Percentiles rank a stretch among this genome's conserved stretches.
Conservation (phyloP, 2,329 filamentous ascomycete genomes). For the Exutisphaerella laricina region DNA sequence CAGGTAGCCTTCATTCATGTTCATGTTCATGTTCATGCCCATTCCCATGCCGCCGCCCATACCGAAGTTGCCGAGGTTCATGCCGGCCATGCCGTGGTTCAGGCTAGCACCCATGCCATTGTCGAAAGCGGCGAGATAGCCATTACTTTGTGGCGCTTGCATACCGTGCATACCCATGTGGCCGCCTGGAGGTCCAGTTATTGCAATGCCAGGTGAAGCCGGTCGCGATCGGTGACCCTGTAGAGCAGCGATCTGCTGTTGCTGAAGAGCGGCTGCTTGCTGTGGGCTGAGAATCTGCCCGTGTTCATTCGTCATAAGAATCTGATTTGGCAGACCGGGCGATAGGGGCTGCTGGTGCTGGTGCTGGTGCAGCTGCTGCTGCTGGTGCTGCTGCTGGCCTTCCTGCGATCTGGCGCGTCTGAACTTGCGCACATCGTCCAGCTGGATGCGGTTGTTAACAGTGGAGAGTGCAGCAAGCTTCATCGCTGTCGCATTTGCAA, state of each 20-base stretch:
- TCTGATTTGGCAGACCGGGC: constrained; percentile 63
- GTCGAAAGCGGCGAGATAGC: constrained; percentile 86
- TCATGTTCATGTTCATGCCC: too few species aligned
- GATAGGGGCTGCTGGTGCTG: constrained; percentile 59
- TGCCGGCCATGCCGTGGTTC: constrained; percentile 62
- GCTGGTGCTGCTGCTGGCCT: constrained; percentile 35
- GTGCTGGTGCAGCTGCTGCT: too few species aligned
- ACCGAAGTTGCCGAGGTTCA: constrained; percentile 51
- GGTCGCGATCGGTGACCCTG: constrained; percentile 80
- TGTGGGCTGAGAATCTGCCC: constrained; percentile 72
- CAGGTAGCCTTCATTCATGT: constrained; percentile 79
- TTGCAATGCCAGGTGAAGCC: constrained; percentile 77
- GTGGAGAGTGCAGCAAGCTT: constrained; percentile 95
- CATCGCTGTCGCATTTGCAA: constrained; percentile 98
- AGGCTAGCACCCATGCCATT: constrained; percentile 47
- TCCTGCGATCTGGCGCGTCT: constrained; percentile 74
- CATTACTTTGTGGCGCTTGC: constrained; percentile 86
- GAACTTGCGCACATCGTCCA: constrained; percentile 96
- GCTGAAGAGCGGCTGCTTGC: constrained; percentile 48
- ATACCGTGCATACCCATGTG: constrained; percentile 54
- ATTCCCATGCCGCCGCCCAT: constrained; percentile 38
- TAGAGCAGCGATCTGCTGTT: constrained; percentile 77
- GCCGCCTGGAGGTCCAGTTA: constrained; percentile 61
- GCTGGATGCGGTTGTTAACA: constrained; percentile 94
- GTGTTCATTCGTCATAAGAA: constrained; percentile 85